A percentile compares a stretch with the other conserved stretches of the same genome.
Conservation (phyloP, 768 basidiomycete species). For the Lactarius pseudohatsudake region DNA sequence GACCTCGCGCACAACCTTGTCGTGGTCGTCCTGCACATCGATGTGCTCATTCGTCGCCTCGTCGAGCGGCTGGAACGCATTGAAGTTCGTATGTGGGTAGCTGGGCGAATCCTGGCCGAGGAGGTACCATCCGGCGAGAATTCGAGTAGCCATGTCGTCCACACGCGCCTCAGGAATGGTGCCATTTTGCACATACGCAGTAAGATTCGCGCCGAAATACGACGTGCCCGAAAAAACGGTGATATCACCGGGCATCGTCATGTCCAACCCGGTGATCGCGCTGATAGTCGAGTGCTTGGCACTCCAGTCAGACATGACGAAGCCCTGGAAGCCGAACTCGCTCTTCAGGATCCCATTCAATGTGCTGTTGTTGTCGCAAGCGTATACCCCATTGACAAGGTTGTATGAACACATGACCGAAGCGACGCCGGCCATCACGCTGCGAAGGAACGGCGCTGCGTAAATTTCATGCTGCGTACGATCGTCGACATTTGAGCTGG, state of each 20-base stretch:
- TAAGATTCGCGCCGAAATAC: slow-evolving; percentile 70
- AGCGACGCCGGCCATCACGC: slow-evolving; percentile 72
- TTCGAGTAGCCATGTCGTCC: slow-evolving; percentile 82
- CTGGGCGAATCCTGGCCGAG: slow-evolving; percentile 59
- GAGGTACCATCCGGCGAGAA: slow-evolving; percentile 70
- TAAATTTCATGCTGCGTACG: slow-evolving; percentile 77
- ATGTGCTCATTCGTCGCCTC: slow-evolving; percentile 57
- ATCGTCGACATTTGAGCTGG: slow-evolving; percentile 74
- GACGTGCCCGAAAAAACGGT: slow-evolving; percentile 45
- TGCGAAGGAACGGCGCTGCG: slow-evolving; percentile 64
- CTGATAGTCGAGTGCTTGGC: slow-evolving; percentile 64
- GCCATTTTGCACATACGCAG: slow-evolving; percentile 65
- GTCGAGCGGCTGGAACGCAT: slow-evolving; percentile 56
- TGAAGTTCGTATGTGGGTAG: slow-evolving; percentile 72
- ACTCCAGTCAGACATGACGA: slow-evolving; percentile 74
- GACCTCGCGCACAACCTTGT: slow-evolving; percentile 64
- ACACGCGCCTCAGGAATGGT: slow-evolving; percentile 64
- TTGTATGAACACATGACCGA: slow-evolving; percentile 81
- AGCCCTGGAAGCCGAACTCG: slow-evolving; percentile 78
- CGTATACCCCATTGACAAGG: slow-evolving; percentile 65
- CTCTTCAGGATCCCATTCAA: slow-evolving; percentile 74
- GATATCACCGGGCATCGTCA: slow-evolving; percentile 61
- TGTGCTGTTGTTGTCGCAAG: slow-evolving; percentile 71
- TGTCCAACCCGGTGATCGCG: slow-evolving; percentile 62
- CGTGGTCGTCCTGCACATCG: slow-evolving; percentile 71